Conservation (phyloP, 495 filamentous ascomycete genomes). For the Penicillium taxi region DNA sequence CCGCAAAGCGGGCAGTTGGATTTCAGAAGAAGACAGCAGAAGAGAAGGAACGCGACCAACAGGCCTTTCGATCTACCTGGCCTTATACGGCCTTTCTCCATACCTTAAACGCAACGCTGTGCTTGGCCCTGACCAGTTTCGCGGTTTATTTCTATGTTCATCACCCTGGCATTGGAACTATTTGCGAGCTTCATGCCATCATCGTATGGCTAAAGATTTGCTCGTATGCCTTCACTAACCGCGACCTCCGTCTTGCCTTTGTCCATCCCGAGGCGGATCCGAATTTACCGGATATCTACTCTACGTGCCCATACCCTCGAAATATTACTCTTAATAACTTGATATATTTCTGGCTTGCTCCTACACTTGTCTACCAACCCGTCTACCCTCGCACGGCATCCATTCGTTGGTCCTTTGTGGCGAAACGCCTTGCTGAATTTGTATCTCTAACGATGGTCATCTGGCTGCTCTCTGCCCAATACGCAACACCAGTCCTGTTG, state of each 20-base stretch:
- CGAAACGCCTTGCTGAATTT: slow-evolving; percentile 71
- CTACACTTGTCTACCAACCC: slow-evolving; percentile 93
- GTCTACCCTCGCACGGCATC: slow-evolving; percentile 75
- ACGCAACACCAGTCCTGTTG: slow-evolving; percentile 77
- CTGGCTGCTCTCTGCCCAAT: slow-evolving; percentile 88
- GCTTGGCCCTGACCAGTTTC: slow-evolving; percentile 69
- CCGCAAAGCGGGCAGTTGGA: slow-evolving; percentile 60
- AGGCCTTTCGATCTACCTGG: slow-evolving; percentile 65
- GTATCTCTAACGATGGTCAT: slow-evolving; percentile 72
- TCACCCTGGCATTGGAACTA: slow-evolving; percentile 86
- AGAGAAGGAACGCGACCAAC: slow-evolving; percentile 40
- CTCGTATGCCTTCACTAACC: slow-evolving; percentile 94
- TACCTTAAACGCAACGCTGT: slow-evolving; percentile 73
- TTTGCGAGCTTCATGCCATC: slow-evolving; percentile 84
- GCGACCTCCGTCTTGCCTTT: slow-evolving; percentile 83
- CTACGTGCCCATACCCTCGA: slow-evolving; percentile 72
- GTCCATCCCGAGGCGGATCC: slow-evolving; percentile 54
- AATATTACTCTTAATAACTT: slow-evolving; percentile 87
- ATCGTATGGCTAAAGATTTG: slow-evolving; percentile 94
- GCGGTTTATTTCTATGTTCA: slow-evolving; percentile 84
- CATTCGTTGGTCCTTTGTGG: slow-evolving; percentile 80
- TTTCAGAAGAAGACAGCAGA: slow-evolving; percentile 54
- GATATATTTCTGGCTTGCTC: slow-evolving; percentile 93
- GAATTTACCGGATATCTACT: slow-evolving; percentile 70
- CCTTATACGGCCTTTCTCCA: slow-evolving; percentile 66